These are phyloP conservation scores for Rhodotorula sp. DNA, from an alignment of 1,284 basidiomycete species.

Conservation along the genomic window DNA sequence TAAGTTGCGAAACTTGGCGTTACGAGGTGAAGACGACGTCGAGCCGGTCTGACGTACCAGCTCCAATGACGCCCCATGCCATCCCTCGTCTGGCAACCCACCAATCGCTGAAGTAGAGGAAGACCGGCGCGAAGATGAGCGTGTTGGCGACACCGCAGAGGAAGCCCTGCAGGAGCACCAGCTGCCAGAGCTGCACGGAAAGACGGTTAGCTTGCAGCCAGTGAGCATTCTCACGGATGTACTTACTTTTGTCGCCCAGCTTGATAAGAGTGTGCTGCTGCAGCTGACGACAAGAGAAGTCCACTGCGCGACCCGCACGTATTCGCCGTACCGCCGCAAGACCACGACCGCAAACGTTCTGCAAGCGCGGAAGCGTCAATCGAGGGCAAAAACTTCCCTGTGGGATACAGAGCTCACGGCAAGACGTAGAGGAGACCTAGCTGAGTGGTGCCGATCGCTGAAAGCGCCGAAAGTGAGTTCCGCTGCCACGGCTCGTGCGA, in stretches of 20 bases:
- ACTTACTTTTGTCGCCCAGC: conserved; percentile 18
- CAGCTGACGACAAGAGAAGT: conserved; percentile 1
- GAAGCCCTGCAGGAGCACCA: conserved; percentile 28
- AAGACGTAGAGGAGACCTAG: conserved; percentile 15
- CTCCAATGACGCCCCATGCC: neutral
- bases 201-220: neutral
- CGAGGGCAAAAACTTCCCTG: too few relatives aligned
- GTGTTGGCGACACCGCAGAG: conserved; percentile 8
- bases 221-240: neutral
- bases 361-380: too few relatives aligned
- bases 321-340: conserved; percentile 24
- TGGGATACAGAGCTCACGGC: neutral
- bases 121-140: conserved; percentile 16
- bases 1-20: neutral
- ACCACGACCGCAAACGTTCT: neutral
- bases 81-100: conserved; percentile 13
- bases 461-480: conserved; percentile 5
- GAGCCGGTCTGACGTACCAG: neutral
- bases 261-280: conserved; percentile 6
- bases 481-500: neutral
- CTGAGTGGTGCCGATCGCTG: conserved; percentile 11
- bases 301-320: conserved; percentile 6
- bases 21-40: too few relatives aligned
- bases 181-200: conserved; percentile 12
- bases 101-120: conserved; percentile 22